A percentile compares a stretch with the other conserved stretches of the same genome.
phyloP scores from a whole-genome alignment of 768 basidiomycete genomes.

The Lentinula lateritia region DNA sequence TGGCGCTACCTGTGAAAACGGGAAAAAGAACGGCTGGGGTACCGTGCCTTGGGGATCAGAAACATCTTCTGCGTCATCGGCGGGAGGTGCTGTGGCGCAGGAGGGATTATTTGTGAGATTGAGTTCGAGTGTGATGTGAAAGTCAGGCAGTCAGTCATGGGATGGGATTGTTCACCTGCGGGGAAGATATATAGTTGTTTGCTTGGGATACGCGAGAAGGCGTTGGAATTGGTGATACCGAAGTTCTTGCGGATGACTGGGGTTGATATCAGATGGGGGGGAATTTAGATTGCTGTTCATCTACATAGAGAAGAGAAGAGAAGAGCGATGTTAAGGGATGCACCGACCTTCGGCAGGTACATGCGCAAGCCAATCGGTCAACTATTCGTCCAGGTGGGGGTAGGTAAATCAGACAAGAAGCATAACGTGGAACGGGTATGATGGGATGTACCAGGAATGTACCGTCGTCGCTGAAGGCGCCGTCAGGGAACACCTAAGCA shows the following conservation, averaged over 20 bases:
- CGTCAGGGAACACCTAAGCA: neutral
- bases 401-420: neutral
- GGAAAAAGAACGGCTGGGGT: slow-evolving; percentile 43
- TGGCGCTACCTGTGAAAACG: slow-evolving; percentile 39
- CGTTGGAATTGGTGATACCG: slow-evolving; percentile 20
- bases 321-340: neutral
- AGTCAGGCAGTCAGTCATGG: neutral
- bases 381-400: slow-evolving; percentile 1
- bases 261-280: too few relatives aligned
- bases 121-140: too few relatives aligned
- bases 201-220: slow-evolving; percentile 37
- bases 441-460: neutral
- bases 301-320: neutral
- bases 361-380: slow-evolving; percentile 67
- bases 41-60: slow-evolving; percentile 39
- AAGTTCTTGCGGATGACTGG: slow-evolving; percentile 6
- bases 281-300: neutral
- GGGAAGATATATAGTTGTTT: slow-evolving; percentile 53
- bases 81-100: slow-evolving; percentile 24
- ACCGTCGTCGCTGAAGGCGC: slow-evolving; percentile 15
- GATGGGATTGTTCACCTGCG: slow-evolving; percentile 21
- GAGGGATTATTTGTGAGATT: too few relatives aligned
- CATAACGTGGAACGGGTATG: too few relatives aligned
- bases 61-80: slow-evolving; percentile 27
- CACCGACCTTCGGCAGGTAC: slow-evolving; percentile 27